These are phyloP conservation scores for Sporothrix euskadiensis DNA, from an alignment of 2,329 filamentous ascomycete genomes.

Conservation along the genomic window DNA sequence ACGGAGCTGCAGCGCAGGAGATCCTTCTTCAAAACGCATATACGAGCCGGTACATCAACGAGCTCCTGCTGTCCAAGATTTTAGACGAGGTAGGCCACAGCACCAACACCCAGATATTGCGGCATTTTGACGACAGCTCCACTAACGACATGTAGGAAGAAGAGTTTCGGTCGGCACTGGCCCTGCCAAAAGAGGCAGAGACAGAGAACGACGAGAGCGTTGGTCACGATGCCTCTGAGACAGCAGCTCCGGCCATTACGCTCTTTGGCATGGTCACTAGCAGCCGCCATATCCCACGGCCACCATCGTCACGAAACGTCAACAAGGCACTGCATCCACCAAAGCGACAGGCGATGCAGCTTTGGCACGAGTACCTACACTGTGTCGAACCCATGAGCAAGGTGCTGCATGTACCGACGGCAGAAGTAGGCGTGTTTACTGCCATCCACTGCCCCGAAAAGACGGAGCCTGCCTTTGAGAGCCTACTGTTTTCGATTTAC, in stretches of 20 bases:
- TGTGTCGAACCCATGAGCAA: slow-evolving; percentile 34
- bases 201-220: slow-evolving; percentile 17
- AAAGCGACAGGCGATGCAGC: slow-evolving; percentile 28
- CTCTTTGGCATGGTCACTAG: slow-evolving; percentile 28
- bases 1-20: slow-evolving; percentile 26
- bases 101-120: too few species aligned
- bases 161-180: slow-evolving; percentile 32
- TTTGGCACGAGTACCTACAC: slow-evolving; percentile 33
- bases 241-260: slow-evolving; percentile 18
- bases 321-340: slow-evolving; percentile 29
- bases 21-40: slow-evolving; percentile 31
- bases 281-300: not conserved
- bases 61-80: slow-evolving; percentile 34
- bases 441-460: slow-evolving; percentile 30
- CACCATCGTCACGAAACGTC: not conserved
- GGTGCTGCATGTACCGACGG: slow-evolving; percentile 34
- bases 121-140: too few species aligned
- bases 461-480: slow-evolving; percentile 22
- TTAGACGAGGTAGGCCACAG: slow-evolving; percentile 30
- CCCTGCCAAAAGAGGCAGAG: slow-evolving; percentile 24
- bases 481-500: slow-evolving; percentile 34
- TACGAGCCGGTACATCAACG: slow-evolving; percentile 35
- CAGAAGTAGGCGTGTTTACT: slow-evolving; percentile 32
- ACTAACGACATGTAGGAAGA: slow-evolving; percentile 26
- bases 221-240: not conserved